phyloP scores from a whole-genome alignment of 345 rosid genomes.

The Hibiscus mutabilis region DNA sequence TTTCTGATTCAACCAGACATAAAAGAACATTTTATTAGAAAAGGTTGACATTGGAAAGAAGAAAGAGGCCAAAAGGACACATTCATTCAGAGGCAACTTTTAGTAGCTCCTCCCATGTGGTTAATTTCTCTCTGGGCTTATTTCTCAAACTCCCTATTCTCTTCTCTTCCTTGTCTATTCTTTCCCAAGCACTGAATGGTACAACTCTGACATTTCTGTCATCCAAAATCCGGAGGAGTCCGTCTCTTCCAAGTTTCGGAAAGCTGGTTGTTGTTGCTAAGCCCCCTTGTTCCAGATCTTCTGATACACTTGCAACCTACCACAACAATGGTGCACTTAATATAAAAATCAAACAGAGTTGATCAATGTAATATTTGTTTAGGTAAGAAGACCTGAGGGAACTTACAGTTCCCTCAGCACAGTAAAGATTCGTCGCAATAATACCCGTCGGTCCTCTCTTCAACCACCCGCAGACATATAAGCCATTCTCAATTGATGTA shows the following conservation, averaged over 20 bases:
- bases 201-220: slow-evolving; percentile 34
- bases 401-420: slow-evolving; percentile 92
- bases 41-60: too few relatives aligned
- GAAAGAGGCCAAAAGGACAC: too few relatives aligned
- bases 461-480: slow-evolving; percentile 93
- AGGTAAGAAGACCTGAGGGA: not conserved
- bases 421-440: slow-evolving; percentile 77
- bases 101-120: slow-evolving; percentile 24
- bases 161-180: slow-evolving; percentile 37
- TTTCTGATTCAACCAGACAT: too few relatives aligned
- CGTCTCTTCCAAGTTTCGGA: slow-evolving; percentile 56
- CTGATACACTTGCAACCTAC: slow-evolving; percentile 67
- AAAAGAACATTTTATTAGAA: too few relatives aligned
- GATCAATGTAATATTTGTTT: not conserved
- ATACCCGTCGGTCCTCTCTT: slow-evolving; percentile 95
- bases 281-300: slow-evolving; percentile 54
- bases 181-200: slow-evolving; percentile 64
- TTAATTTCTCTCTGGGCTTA: not conserved
- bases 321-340: slow-evolving; percentile 5
- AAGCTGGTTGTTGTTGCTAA: slow-evolving; percentile 20
- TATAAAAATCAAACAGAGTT: not conserved
- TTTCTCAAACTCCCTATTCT: not conserved
- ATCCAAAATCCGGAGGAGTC: slow-evolving; percentile 56
- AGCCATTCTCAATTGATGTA: slow-evolving; percentile 44
- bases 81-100: slow-evolving; percentile 26